These are phyloP conservation scores for Hydnum rufescens DNA, from an alignment of 768 basidiomycete species.

Conservation along the genomic window DNA sequence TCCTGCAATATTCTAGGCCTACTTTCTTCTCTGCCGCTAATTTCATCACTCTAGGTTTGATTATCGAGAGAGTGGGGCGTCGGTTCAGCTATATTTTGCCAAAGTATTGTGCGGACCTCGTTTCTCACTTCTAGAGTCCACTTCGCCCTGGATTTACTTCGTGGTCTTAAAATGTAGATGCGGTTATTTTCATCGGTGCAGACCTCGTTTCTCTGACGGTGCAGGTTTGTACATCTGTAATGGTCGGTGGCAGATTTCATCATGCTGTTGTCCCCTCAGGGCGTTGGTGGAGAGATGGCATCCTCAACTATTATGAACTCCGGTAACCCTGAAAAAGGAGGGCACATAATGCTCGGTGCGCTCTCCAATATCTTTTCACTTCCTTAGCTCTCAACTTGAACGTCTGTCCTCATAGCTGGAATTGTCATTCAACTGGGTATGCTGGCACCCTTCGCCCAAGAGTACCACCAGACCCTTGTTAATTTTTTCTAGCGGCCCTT, in stretches of 20 bases:
- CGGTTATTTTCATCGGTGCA: constrained; percentile 16
- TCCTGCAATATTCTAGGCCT: not conserved
- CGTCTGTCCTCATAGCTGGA: constrained; percentile 24
- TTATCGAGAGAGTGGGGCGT: constrained; percentile 26
- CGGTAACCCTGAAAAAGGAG: not conserved
- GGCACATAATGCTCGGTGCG: no score
- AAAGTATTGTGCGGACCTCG: constrained; percentile 20
- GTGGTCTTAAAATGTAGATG: constrained; percentile 9
- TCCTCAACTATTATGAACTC: constrained; percentile 29
- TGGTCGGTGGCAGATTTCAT: no score
- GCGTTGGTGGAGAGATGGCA: constrained; percentile 24
- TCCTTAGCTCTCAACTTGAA: not conserved
- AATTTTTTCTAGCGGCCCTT: not conserved
- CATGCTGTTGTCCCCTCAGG: constrained; percentile 13
- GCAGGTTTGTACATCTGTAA: constrained; percentile 43
- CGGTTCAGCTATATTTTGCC: constrained; percentile 29
- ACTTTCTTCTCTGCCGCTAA: constrained; percentile 26
- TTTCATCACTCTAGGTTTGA: constrained; percentile 34
- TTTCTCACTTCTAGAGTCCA: not conserved
- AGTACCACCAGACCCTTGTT: not conserved
- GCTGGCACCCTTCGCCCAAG: constrained; percentile 8
- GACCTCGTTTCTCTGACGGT: constrained; percentile 42
- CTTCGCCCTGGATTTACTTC: not conserved
- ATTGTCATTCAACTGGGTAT: constrained; percentile 38
- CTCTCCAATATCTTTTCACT: no score